phyloP scores from a whole-genome alignment of 495 filamentous ascomycete genomes.

The Neurospora tetraspora region DNA sequence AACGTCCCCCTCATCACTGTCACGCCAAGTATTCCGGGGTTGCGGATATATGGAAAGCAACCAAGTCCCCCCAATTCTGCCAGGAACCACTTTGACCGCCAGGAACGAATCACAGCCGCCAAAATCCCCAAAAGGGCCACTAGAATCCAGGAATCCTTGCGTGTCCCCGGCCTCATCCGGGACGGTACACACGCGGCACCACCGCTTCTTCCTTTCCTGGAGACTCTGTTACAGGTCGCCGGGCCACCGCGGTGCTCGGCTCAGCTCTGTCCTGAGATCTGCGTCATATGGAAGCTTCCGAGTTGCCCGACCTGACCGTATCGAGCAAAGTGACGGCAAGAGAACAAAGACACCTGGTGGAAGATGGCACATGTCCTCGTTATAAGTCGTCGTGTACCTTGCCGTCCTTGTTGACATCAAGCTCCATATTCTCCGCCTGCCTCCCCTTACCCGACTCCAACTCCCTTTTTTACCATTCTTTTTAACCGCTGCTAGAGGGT shows the following conservation, averaged over 20 bases:
- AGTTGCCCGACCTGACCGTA: background rate
- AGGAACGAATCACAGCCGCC: background rate
- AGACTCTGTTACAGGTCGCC: background rate
- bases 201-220: background rate
- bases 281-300: background rate
- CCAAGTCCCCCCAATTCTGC: background rate
- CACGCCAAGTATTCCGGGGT: background rate
- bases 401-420: background rate
- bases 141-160: background rate
- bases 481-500: background rate
- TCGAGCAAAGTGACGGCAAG: background rate
- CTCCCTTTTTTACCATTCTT: background rate
- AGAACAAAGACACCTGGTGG: background rate
- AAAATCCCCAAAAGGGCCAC: background rate
- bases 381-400: background rate
- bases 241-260: background rate
- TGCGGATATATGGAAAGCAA: background rate
- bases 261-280: background rate
- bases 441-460: background rate
- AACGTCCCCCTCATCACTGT: background rate
- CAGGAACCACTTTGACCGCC: background rate
- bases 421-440: background rate
- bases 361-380: background rate
- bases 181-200: background rate
- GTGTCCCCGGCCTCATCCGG: background rate